Evolutionary conservation across 1,139 yeast genomes (phyloP), one percentile per base, ranked within the genome.

Genomic region (Candida sojae): DNA sequence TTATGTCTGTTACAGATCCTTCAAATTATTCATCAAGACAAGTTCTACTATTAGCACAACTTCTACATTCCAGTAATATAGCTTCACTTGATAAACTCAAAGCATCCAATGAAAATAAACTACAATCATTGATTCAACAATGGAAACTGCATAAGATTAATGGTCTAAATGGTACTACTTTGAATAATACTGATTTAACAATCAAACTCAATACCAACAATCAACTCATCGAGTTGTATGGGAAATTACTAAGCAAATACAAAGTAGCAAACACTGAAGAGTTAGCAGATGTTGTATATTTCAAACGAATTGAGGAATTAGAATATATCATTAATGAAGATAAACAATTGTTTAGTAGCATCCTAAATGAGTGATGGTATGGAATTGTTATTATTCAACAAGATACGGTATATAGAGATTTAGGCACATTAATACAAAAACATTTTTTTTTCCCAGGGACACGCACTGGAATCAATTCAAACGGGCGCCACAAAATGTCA

Each of bases 281-380:
- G 17, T 52, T 61, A 50, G 66, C 66, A 25, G 59, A 61, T 46
- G 35, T 38, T 8, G 53, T 51, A n/a, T 61, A 61, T 51, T 60
- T 49, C 33, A 37, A 38, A 11, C 46, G 64, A 37, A 49, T 61
- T 5, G 57, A 54, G 9, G 62, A 60, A 39, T 47, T 61, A 31
- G 56, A 58, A 36, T 30, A 37, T 7, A 46, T 43, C 2, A 54
- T 60, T 5, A 53, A 49, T 2, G 33, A 37, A 5, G 45, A 48
- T n/a, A 58, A 54, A 39, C 29, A 43, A 5, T 50, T 53, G 17
- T 60, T 60, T 37, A 30, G 39, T 29, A 25, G n/a, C 5, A 33
- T 26, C 25, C 31, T 41, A 12, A 17, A 32, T 5, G 13, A 33
- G 7, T 41, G 35, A 17, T 38, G 23, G 21, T 17, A 2, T 17